A percentile compares a stretch with the other conserved stretches of the same genome.
phyloP scores from a whole-genome alignment of 345 rosid genomes.

The Eutrema heterophyllum region DNA sequence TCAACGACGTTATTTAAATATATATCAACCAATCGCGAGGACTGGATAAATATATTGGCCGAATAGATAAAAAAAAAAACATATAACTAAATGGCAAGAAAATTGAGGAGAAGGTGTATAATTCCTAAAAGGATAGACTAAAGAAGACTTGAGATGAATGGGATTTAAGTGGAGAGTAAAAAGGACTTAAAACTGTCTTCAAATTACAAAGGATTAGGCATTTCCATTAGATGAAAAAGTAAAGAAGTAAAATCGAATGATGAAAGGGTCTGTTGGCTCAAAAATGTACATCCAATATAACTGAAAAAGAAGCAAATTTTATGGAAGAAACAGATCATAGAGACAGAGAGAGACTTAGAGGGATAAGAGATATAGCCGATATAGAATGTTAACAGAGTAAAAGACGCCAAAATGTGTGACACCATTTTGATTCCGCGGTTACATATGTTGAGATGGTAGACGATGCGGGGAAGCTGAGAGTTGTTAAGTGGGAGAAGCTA shows the following conservation, averaged over 20 bases:
- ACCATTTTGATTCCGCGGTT: constrained; percentile 4
- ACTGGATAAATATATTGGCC: too few species aligned
- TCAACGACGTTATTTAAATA: too few species aligned
- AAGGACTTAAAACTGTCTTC: not conserved
- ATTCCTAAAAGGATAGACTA: too few species aligned
- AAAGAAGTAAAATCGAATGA: not conserved
- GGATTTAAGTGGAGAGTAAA: too few species aligned
- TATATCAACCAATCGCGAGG: too few species aligned
- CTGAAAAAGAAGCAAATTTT: constrained; percentile 2
- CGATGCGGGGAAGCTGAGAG: not conserved
- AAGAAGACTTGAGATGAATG: too few species aligned
- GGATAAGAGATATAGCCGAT: not conserved
- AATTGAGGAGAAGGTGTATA: too few species aligned
- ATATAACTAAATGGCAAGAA: too few species aligned
- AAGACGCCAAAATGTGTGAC: not conserved
- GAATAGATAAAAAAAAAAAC: too few species aligned
- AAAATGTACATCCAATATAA: constrained; percentile 28
- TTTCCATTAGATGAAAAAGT: not conserved
- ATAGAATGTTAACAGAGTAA: not conserved
- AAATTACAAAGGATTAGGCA: not conserved
- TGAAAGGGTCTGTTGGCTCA: constrained; percentile 18
- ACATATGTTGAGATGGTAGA: constrained; percentile 16
- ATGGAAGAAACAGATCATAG: constrained; percentile 2
- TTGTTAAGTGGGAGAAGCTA: constrained; percentile 37
- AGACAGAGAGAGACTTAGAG: not conserved